Conservation (phyloP, 257 asterid species). For the Petunia axillaris region DNA sequence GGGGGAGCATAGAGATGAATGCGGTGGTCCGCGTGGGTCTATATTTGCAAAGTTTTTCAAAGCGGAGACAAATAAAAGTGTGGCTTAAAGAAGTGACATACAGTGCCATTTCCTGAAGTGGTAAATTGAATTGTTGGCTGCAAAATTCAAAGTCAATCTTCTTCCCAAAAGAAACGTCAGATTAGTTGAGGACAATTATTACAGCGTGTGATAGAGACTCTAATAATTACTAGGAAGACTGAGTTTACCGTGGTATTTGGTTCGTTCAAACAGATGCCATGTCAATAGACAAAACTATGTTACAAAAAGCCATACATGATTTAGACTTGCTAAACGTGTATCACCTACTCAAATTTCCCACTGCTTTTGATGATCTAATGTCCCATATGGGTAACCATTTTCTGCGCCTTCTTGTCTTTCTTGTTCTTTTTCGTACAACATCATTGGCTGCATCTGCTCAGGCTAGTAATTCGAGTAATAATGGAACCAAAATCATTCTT, state of each 20-base stretch:
- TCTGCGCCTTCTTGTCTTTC: neutral
- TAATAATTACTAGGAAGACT: neutral
- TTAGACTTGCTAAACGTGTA: too few relatives aligned
- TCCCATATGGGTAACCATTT: neutral
- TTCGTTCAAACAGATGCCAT: neutral
- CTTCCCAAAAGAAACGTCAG: too few relatives aligned
- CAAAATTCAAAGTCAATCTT: too few relatives aligned
- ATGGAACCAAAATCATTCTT: slow-evolving; percentile 29
- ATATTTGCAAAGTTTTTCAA: too few relatives aligned
- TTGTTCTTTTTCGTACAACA: neutral
- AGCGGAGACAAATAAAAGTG: too few relatives aligned
- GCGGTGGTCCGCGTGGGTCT: too few relatives aligned
- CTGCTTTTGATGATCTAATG: neutral
- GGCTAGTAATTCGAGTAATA: neutral
- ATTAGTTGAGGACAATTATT: too few relatives aligned
- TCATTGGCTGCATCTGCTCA: neutral
- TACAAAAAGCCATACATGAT: neutral
- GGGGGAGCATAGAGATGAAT: too few relatives aligned
- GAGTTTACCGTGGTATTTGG: neutral
- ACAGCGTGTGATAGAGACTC: neutral
- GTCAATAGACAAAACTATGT: neutral
- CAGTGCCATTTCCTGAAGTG: too few relatives aligned
- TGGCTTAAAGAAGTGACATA: too few relatives aligned
- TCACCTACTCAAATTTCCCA: neutral
- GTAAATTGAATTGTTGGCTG: too few relatives aligned